Percentiles rank a stretch among this genome's conserved stretches.
Evolutionary conservation across 2,329 filamentous ascomycete species (phyloP).

Genomic region (Trichoderma aggressivum): DNA sequence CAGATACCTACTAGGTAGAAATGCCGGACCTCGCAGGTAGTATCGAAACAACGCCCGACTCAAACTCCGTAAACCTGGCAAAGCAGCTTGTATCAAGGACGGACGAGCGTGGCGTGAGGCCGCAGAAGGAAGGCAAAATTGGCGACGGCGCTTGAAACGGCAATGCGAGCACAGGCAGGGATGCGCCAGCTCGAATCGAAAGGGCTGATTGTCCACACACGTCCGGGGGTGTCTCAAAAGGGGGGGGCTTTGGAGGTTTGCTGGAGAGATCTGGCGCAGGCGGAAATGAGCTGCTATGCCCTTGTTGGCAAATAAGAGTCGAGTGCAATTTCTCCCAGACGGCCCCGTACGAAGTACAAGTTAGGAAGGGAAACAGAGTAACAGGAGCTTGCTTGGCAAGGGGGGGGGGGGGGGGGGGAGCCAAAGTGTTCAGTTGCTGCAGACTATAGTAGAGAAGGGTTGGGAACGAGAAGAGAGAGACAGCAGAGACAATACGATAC

Average conservation of each 20-base stretch:
- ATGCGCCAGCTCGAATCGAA: conserved; percentile 14
- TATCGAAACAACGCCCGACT: background rate
- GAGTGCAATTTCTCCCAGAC: conserved; percentile 19
- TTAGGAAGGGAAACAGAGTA: background rate
- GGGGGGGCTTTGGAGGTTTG: conserved; percentile 17
- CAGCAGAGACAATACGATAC: background rate
- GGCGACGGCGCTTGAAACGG: conserved; percentile 21
- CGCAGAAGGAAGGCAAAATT: conserved; percentile 4
- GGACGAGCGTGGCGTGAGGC: conserved; percentile 9
- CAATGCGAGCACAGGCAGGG: conserved; percentile 20
- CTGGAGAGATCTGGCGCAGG: conserved; percentile 19
- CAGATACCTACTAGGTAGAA: background rate
- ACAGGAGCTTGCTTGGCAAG: conserved; percentile 2
- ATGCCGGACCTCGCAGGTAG: background rate
- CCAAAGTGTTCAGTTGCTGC: background rate
- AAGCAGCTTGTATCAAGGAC: background rate
- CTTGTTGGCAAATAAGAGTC: conserved; percentile 17
- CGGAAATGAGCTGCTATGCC: conserved; percentile 20
- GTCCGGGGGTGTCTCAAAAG: conserved; percentile 19
- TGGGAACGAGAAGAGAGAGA: background rate
- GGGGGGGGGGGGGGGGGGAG: too few species aligned
- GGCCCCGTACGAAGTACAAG: background rate
- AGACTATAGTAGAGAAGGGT: background rate
- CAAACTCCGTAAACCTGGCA: background rate
- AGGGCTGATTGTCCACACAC: conserved; percentile 14